Base-by-base conservation (phyloP, 306 rosid species). In the Chamaecrista fasciculata region DNA sequence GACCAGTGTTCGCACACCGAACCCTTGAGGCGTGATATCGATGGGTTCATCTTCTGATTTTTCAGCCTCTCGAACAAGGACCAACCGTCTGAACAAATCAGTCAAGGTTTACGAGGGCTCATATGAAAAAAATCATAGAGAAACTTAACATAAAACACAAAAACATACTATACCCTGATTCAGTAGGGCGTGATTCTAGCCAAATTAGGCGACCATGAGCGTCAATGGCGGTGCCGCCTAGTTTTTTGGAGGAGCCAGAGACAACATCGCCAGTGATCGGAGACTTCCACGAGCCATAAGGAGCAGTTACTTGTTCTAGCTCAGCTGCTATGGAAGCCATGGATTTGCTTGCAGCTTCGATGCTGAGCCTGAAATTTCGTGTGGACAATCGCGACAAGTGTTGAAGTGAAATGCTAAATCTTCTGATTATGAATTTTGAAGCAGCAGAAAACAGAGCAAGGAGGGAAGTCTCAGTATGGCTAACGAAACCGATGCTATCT, bases 281-380 rank as follows among this genome's bases (percentile, higher is more conserved):
- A 18, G 99, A 94, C 61, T 83, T 89, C 99, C 99, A 91, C 2
- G 99, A 84, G 33, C 99, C 99, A 57, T 85, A 94, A 0, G 97
- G 96, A 29, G 95, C 86, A 7, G 81, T 26, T 43, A 70, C 46
- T 80, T 29, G 80, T 11, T 67, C 72, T 65, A 69, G 84, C 53
- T 78, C 49, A 18, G 76, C 8, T 12, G 77, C 40, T 10, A 73
- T 48, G 52, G 92, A 73, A 61, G 93, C 59, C 93, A 87, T 90
- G n/a, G n/a, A n/a, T n/a, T 42, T 6, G 37, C 34, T 31, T 48
- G 62, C 4, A 69, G 75, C 62, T 43, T 14, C 11, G 64, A 46
- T 8, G 72, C 6, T 63, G 66, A 18, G 21, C 52, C 44, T 33
- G 67, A 61, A 64, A 0, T 52, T 37, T 15, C 15, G 39, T 37